phyloP scores from a whole-genome alignment of 176 grass and related monocot species.

The Triticum turgidum region DNA sequence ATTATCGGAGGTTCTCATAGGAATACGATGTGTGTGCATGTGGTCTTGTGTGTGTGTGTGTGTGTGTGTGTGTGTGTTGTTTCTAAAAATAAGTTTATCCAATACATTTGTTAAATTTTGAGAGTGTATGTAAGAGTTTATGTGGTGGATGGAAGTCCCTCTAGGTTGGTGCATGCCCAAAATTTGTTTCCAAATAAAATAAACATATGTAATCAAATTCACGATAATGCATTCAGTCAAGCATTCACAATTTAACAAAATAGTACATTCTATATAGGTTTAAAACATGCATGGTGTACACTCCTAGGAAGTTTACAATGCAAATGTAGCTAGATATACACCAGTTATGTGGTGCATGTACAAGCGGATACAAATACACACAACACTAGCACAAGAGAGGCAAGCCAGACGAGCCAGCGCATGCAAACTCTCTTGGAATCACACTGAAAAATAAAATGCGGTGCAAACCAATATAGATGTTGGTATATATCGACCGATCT shows the following conservation, averaged over 20 bases:
- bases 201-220: background rate
- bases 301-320: background rate
- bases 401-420: background rate
- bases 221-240: background rate
- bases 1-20: no score
- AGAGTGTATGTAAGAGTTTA: no score
- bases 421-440: background rate
- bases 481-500: background rate
- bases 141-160: background rate
- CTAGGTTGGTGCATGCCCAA: background rate
- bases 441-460: background rate
- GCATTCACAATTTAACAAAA: background rate
- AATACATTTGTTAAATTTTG: no score
- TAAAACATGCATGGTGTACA: background rate
- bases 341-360: background rate
- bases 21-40: no score
- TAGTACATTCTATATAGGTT: background rate
- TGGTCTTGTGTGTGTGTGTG: no score
- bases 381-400: background rate
- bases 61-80: no score
- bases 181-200: background rate
- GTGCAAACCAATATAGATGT: background rate
- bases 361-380: background rate
- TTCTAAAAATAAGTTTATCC: no score
- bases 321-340: background rate